These are phyloP conservation scores for Colletotrichum sp. DNA, from an alignment of 2,329 filamentous ascomycete genomes.

Conservation along the genomic window DNA sequence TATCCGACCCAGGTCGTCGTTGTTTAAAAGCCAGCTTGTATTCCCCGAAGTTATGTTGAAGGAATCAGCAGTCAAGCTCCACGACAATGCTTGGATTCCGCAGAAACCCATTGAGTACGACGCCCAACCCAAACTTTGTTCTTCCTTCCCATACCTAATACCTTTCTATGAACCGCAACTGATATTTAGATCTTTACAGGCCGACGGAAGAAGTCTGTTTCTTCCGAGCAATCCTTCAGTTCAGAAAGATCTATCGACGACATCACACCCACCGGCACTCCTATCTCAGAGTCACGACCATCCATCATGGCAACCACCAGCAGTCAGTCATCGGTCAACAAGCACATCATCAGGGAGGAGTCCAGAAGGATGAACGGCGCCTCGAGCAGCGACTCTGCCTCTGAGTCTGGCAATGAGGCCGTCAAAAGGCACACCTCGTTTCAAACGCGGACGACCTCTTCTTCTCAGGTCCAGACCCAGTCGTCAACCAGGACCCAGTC, in stretches of 20 bases:
- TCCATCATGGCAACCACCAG: neutral
- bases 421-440: neutral
- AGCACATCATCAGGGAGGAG: neutral
- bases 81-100: slow-evolving; percentile 18
- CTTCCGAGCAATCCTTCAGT: neutral
- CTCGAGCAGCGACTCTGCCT: slow-evolving; percentile 2
- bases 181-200: neutral
- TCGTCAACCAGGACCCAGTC: neutral
- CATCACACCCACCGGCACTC: neutral
- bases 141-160: neutral
- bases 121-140: neutral
- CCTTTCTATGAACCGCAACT: neutral
- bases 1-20: neutral
- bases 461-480: neutral
- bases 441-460: neutral
- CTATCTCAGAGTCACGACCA: neutral
- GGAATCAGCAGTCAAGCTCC: neutral
- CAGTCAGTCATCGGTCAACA: neutral
- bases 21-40: neutral
- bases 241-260: slow-evolving; percentile 4
- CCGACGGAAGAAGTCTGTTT: slow-evolving; percentile 13
- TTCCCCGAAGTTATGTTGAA: neutral
- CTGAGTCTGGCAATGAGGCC: neutral
- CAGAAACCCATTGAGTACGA: slow-evolving; percentile 15
- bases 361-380: neutral